Base-by-base conservation (phyloP, 2,329 filamentous ascomycete genomes). In the Colletotrichum cereale region DNA sequence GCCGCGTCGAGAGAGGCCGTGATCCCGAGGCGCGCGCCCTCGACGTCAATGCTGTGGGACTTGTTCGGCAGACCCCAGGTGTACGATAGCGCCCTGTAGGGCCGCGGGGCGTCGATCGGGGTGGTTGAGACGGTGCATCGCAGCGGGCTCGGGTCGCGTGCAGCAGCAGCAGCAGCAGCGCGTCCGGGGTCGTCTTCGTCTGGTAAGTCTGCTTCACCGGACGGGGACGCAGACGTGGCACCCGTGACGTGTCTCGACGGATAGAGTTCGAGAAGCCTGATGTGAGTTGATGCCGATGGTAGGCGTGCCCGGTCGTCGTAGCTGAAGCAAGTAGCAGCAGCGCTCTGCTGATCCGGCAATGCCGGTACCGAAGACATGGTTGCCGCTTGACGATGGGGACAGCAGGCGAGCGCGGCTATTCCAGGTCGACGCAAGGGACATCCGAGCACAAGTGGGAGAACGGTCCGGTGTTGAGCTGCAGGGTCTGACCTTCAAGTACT, bases 1-100 rank as follows among this genome's bases (percentile, higher is more conserved):
- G 67, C 67, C 24, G 56, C 50, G 44, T 72, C 71, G 21, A 74
- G 71, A 7, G 73, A 73, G 24, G 62, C 31, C 48, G 73, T 74
- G 66, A 74, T 66, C 14, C 44, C 47, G 29, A 71, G 55, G 29
- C 24, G 44, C 34, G 53, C 16, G 2, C 71, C 62, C 14, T 29
- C 56, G 42, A 73, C 26, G 14, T 66, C 56, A 16, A 66, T 66
- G 50, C 48, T 50, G 44, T 63, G 69, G 31, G 61, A 58, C 24
- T 67, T 62, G 12, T 58, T 44, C 1, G 72, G 65, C 2, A 55
- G 62, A 14, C 75, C 76, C 76, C 77, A 78, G 11, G 73, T 77
- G 61, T 78, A 78, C 3, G 76, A 78, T 18, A 78, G 65, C 52
- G 75, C 74, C 56, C 75, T 71, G 68, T 74, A 78, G 8, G 62